Base-by-base conservation (phyloP, 1,139 yeast genomes). In the Debaryomycetaceae sp. region DNA sequence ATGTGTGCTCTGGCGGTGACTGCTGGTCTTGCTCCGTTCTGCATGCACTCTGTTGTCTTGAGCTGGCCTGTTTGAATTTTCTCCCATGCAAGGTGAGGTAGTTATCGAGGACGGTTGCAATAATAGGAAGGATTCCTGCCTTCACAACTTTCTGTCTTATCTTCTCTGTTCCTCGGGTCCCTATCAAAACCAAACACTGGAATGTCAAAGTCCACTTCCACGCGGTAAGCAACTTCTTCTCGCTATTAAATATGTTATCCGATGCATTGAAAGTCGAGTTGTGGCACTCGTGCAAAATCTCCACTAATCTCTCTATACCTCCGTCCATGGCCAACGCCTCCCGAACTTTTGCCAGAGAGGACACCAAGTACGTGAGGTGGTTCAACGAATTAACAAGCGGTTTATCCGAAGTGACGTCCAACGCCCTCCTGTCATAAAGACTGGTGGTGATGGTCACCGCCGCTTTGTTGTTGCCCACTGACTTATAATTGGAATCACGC, bases 171-270 rank as follows among this genome's bases (percentile, higher is more conserved):
- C 99, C 99, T 54, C 98, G 75, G 1, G 97, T 91, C 13, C 97
- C 97, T 24, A 93, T 81, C 49, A 90, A 76, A 1, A 91, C 96
- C 48, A 93, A 69, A 59, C 97, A 90, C 66, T 93, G 98, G 59
- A 93, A 83, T 0, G 97, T 89, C 48, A 93, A 69, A 6, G 96
- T 88, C 99, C 99, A 93, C 66, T 91, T 93, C 97, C 97, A 91
- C 0, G 96, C 93, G 14, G 83, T 76, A 46, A 87, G 68, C 23
- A 84, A 75, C 49, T 77, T 78, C 50, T 68, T 68, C 46, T 76
- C 81, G 41, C 68, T 63, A 47, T 68, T 69, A 43, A 76, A 75
- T 27, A 79, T 66, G 53, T 59, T 64, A 44, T 70, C 75, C 41
- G 53, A 58, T 37, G 59, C 48, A 47, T 59, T 63, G 52, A 59